These are phyloP conservation scores for Termitomyces titanicus DNA, from an alignment of 768 basidiomycete genomes.

Conservation along the genomic window DNA sequence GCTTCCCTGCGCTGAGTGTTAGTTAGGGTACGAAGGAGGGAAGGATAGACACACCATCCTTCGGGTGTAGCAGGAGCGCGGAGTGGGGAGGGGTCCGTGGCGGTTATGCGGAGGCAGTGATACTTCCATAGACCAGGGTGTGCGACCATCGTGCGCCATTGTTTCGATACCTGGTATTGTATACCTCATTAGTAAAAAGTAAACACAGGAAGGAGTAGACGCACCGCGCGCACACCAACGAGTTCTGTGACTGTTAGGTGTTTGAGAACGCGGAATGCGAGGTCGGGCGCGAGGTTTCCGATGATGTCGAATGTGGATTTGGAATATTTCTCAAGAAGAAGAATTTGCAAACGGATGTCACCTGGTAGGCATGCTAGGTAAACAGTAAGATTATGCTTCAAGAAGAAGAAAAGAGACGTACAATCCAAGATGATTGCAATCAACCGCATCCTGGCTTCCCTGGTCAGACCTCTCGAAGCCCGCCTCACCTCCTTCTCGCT, in stretches of 20 bases:
- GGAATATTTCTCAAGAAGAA: conserved; percentile 80
- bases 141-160: conserved; percentile 44
- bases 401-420: conserved; percentile 33
- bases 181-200: conserved; percentile 36
- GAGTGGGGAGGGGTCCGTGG: conserved; percentile 65
- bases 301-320: conserved; percentile 82
- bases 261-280: conserved; percentile 63
- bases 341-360: conserved; percentile 80
- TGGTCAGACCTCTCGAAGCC: conserved; percentile 54
- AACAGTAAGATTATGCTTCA: conserved; percentile 3
- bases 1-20: conserved; percentile 34
- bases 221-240: conserved; percentile 52
- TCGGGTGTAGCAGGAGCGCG: conserved; percentile 58
- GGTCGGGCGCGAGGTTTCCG: conserved; percentile 61
- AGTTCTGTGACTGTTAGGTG: conserved; percentile 54
- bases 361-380: conserved; percentile 71
- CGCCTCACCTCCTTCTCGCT: conserved; percentile 68
- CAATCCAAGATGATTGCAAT: conserved; percentile 32
- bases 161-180: conserved; percentile 37
- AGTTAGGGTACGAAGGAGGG: neutral
- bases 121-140: conserved; percentile 75
- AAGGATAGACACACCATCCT: conserved; percentile 56
- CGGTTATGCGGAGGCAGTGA: conserved; percentile 71
- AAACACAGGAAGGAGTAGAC: conserved; percentile 29
- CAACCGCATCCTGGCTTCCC: conserved; percentile 63